A percentile compares a stretch with the other conserved stretches of the same genome.
Evolutionary conservation across 2,329 filamentous ascomycete species (phyloP).

Genomic region (Fusarium continuum): DNA sequence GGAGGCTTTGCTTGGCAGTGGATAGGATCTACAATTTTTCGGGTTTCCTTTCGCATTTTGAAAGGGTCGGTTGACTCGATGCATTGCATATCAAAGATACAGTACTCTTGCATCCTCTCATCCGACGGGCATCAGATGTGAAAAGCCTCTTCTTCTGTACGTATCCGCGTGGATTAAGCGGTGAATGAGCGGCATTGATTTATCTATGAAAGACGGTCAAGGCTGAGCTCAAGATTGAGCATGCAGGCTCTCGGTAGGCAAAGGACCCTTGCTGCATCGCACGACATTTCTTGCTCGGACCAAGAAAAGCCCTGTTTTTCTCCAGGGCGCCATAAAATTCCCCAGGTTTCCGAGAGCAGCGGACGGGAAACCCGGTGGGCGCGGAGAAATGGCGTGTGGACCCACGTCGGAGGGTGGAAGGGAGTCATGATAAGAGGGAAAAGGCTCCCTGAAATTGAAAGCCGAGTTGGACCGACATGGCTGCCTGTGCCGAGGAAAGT

Average conservation of each 20-base stretch:
- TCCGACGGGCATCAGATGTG: not conserved
- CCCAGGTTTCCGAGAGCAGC: slow-evolving; percentile 26
- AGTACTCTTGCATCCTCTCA: not conserved
- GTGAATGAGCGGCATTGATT: slow-evolving; percentile 32
- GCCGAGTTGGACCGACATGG: not conserved
- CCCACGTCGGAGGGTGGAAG: not conserved
- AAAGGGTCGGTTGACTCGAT: not conserved
- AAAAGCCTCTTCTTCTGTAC: not conserved
- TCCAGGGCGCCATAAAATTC: slow-evolving; percentile 21
- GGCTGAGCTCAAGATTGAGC: slow-evolving; percentile 19
- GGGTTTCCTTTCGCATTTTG: not conserved
- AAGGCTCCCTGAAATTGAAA: not conserved
- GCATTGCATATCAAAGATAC: not conserved
- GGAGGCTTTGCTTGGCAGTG: not conserved
- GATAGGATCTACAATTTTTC: slow-evolving; percentile 4
- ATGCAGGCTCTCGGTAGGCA: not conserved
- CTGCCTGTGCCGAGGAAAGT: not conserved
- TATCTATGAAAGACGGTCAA: slow-evolving; percentile 34
- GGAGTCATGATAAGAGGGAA: not conserved
- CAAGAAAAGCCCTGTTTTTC: not conserved
- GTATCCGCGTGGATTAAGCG: slow-evolving; percentile 6
- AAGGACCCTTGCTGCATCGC: slow-evolving; percentile 28
- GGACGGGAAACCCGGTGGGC: not conserved
- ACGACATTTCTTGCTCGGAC: not conserved
- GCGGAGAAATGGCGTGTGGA: not conserved